These are phyloP conservation scores for Niveomyces coronatus DNA, from an alignment of 2,329 filamentous ascomycete genomes.

Conservation along the genomic window DNA sequence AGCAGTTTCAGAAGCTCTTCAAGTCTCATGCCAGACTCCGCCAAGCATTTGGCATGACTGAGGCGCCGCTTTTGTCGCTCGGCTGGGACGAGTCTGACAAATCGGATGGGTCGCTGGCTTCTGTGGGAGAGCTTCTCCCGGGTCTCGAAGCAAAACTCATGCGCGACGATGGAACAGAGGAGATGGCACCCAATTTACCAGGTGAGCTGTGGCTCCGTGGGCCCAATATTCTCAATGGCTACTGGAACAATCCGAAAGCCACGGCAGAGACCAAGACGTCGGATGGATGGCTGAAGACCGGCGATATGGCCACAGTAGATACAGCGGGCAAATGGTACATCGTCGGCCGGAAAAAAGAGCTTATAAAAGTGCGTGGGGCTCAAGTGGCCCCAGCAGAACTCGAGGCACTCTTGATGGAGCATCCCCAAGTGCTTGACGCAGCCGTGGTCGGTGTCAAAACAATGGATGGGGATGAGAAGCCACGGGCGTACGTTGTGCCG, in stretches of 20 bases:
- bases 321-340: constrained; percentile 35
- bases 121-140: constrained; percentile 39
- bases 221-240: constrained; percentile 48
- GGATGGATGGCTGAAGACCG: constrained; percentile 50
- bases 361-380: constrained; percentile 49
- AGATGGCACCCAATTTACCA: constrained; percentile 34
- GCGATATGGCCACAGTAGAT: constrained; percentile 43
- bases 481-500: constrained; percentile 41
- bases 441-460: constrained; percentile 43
- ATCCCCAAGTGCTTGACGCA: constrained; percentile 42
- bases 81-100: constrained; percentile 15
- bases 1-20: too few relatives aligned
- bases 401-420: constrained; percentile 39
- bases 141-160: constrained; percentile 45
- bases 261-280: constrained; percentile 38
- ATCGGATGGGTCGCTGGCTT: constrained; percentile 37
- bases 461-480: constrained; percentile 37
- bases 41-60: constrained; percentile 59
- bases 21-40: too few relatives aligned
- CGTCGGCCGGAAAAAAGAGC: constrained; percentile 42
- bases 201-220: constrained; percentile 45
- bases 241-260: constrained; percentile 46
- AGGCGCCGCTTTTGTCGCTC: constrained; percentile 34
- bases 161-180: constrained; percentile 40
- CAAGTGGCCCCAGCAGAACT: constrained; percentile 52